These are phyloP conservation scores for Colletotrichum sp. DNA, from an alignment of 2,329 filamentous ascomycete species.

Conservation along the genomic window DNA sequence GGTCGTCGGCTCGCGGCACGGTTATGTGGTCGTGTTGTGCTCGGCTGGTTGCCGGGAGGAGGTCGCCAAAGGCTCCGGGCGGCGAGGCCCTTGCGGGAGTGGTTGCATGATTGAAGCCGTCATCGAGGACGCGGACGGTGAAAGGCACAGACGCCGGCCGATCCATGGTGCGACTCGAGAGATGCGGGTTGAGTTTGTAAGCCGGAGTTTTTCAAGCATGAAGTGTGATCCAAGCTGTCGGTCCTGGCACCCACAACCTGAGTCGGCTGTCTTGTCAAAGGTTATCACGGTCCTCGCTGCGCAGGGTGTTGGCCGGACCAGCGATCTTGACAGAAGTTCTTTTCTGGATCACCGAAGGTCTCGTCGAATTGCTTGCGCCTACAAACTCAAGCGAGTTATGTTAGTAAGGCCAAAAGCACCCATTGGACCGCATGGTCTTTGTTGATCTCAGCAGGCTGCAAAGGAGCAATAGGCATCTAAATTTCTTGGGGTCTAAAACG, in stretches of 20 bases:
- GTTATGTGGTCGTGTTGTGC: constrained; percentile 31
- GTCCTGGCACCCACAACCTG: not conserved
- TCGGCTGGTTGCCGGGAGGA: constrained; percentile 34
- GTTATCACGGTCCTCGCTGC: not conserved
- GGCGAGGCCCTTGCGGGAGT: not conserved
- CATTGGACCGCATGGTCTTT: not conserved
- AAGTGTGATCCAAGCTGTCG: not conserved
- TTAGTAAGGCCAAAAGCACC: not conserved
- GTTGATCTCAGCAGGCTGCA: not conserved
- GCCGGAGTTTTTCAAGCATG: not conserved
- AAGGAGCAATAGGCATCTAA: constrained; percentile 1
- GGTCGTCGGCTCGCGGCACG: constrained; percentile 20
- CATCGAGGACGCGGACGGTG: constrained; percentile 13
- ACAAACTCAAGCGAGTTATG: not conserved
- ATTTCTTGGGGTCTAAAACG: not conserved
- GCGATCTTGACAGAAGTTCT: not conserved
- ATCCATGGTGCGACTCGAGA: constrained; percentile 7
- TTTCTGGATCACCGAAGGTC: not conserved
- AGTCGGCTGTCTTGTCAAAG: not conserved
- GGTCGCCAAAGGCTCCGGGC: constrained; percentile 13
- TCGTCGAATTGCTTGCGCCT: not conserved
- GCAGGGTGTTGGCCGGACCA: not conserved
- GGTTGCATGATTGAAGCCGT: not conserved
- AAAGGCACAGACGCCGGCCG: constrained; percentile 11
- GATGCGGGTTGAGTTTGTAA: not conserved